Evolutionary conservation across 306 rosid species (phyloP).

Genomic region (Prunus fruticosa): DNA sequence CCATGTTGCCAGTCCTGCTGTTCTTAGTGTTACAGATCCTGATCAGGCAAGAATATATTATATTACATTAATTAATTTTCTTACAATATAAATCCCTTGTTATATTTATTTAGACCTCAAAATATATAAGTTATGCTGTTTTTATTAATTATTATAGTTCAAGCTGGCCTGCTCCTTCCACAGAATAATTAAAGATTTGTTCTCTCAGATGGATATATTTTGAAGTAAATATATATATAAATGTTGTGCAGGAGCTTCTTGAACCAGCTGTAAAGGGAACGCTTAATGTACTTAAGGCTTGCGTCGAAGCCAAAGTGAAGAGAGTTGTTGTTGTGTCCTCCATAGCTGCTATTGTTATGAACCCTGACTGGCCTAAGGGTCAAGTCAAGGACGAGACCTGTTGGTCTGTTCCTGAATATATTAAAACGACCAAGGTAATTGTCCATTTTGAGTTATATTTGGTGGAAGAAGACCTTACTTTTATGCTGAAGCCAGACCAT

Average conservation of each 20-base stretch:
- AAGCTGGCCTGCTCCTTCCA: not conserved
- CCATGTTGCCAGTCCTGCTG: conserved; percentile 34
- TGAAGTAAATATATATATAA: not conserved
- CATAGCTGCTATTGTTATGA: conserved; percentile 10
- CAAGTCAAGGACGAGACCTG: conserved; percentile 29
- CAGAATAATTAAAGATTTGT: not conserved
- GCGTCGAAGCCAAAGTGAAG: conserved; percentile 24
- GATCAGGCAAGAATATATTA: conserved; percentile 4
- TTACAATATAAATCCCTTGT: no score
- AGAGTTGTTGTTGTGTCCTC: conserved; percentile 32
- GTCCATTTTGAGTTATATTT: no score
- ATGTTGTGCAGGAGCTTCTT: conserved; percentile 17
- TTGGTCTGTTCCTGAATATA: conserved; percentile 36
- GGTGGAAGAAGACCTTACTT: no score
- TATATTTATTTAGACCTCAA: no score
- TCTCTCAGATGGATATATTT: no score
- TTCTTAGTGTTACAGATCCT: conserved; percentile 3
- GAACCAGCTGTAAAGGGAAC: conserved; percentile 36
- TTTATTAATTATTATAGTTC: no score
- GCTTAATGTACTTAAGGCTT: conserved; percentile 25
- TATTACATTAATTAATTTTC: no score
- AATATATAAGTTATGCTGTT: no score
- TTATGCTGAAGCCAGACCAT: not conserved
- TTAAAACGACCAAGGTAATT: conserved; percentile 17
- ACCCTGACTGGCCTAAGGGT: conserved; percentile 33